Base-by-base conservation (phyloP, 768 basidiomycete species). In the Thelephora aurantiotincta region DNA sequence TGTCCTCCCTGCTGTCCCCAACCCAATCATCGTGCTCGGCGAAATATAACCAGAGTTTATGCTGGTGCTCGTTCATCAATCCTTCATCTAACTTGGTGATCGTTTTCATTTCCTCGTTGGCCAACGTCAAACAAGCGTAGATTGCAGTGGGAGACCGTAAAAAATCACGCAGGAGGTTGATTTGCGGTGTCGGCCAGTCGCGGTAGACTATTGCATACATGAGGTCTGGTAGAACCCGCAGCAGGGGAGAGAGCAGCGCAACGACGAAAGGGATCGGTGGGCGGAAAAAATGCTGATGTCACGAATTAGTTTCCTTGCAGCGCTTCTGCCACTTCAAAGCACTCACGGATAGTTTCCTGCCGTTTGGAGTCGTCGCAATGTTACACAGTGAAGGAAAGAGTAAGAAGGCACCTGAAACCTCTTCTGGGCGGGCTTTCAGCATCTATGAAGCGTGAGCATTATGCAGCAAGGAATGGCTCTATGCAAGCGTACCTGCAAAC, bases 381-480 rank as follows among this genome's bases (percentile, higher is more conserved):
- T 79, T 63, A 2, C 72, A 71, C 33, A 87, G 65, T 0, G 84
- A 77, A 0, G 86, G 87, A 60, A 82, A 85, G 6, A 92, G 66
- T 47, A 87, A 57, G 51, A 82, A 79, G 1, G 67, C 63, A 3
- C 67, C 66, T 11, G 65, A 49, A 14, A 77, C 58, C 13, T 55
- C 52, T 13, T 61, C 47, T 12, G 64, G 58, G 44, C 72, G 64
- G 13, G 60, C 60, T 60, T 78, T 77, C 46, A 81, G 53, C 6
- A 77, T 63, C 78, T 82, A 53, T 14, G 43, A 22, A 33, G 16
- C 11, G n/a, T 22, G 22, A 35, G 26, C 34, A 23, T 11, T 6
- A 33, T 12, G 37, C 18, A 26, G 11, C 9, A 37, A 14, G 37
- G 14, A 22, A 37, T 30, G 22, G 5, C 4, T n/a, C 43, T 23